Base-by-base conservation (phyloP, 768 basidiomycete genomes). In the Polyporus arcularius region DNA sequence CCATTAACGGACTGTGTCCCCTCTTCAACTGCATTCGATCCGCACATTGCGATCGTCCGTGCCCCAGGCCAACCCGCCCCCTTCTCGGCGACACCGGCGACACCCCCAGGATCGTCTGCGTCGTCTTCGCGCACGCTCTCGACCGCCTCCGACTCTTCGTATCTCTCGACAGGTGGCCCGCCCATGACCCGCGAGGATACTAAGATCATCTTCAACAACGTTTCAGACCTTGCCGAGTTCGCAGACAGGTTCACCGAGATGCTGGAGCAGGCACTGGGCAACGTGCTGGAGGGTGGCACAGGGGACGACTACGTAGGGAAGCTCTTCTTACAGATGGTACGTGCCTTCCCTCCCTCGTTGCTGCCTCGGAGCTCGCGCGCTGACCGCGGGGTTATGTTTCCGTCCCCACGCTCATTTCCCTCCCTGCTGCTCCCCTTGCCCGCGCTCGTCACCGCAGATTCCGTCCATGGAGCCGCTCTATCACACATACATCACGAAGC, bases 401-500 rank as follows among this genome's bases (percentile, higher is more conserved):
- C 45, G 10, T 35, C 21, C 45, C 16, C 30, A 57, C n/a, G 45
- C 2, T 38, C 11, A 28, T 47, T 38, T 28, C 41, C 6, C 42
- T 16, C 16, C 49, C n/a, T 18, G 21, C n/a, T 14, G 52, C 32
- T 46, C 48, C 26, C 32, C n/a, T 18, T 18, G 43, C 50, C 9
- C 64, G 55, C 39, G 46, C 18, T 8, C 52, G 52, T 26, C 39
- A 14, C 26, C 31, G 1, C 62, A 92, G 90, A 84, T 88, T 47
- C 84, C 90, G 28, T 79, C 80, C 40, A 76, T 94, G 62, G 88
- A 91, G 68, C 79, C 80, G 11, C 84, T 85, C 15, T 94, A 92
- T 71, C 90, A 85, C 71, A 77, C 81, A 15, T 94, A 94, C 72
- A 93, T 94, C 70, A 90, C 89, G 3, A 84, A 85, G 52, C 92